Percentiles rank a stretch among this genome's conserved stretches.
These are phyloP conservation scores for Backusella westeae DNA, from an alignment of 192 early-diverging fungal genomes.

Conservation along the genomic window DNA sequence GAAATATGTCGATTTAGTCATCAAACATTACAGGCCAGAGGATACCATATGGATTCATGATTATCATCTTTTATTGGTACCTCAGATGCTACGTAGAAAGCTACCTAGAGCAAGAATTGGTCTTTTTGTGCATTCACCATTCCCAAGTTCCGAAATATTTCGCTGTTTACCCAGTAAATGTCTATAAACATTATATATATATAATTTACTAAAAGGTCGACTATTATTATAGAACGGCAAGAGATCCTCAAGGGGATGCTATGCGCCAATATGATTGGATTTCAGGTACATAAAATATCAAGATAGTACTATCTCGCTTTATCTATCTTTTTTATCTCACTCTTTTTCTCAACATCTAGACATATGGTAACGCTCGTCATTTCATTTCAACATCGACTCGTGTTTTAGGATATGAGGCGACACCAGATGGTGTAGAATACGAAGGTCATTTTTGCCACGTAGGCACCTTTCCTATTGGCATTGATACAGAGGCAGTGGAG, in stretches of 20 bases:
- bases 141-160: conserved; percentile 95
- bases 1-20: conserved; percentile 73
- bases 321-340: not conserved
- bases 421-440: conserved; percentile 86
- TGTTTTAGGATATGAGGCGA: conserved; percentile 91
- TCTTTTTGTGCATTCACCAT: conserved; percentile 96
- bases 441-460: conserved; percentile 75
- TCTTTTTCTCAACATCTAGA: conserved; percentile 37
- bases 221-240: conserved; percentile 54
- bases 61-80: conserved; percentile 93
- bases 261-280: conserved; percentile 89
- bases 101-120: conserved; percentile 86
- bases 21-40: conserved; percentile 66
- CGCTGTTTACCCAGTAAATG: conserved; percentile 83
- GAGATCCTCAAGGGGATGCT: conserved; percentile 88
- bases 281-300: conserved; percentile 58
- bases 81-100: conserved; percentile 77
- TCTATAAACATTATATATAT: conserved; percentile 63
- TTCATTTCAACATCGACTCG: conserved; percentile 93
- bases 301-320: not conserved
- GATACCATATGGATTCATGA: conserved; percentile 94
- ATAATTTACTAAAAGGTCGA: conserved; percentile 52
- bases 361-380: conserved; percentile 92
- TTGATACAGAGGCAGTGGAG: conserved; percentile 80
- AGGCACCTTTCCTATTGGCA: conserved; percentile 95